These are phyloP conservation scores for Fusarium nygamai DNA, from an alignment of 2,329 filamentous ascomycete species.

Conservation along the genomic window DNA sequence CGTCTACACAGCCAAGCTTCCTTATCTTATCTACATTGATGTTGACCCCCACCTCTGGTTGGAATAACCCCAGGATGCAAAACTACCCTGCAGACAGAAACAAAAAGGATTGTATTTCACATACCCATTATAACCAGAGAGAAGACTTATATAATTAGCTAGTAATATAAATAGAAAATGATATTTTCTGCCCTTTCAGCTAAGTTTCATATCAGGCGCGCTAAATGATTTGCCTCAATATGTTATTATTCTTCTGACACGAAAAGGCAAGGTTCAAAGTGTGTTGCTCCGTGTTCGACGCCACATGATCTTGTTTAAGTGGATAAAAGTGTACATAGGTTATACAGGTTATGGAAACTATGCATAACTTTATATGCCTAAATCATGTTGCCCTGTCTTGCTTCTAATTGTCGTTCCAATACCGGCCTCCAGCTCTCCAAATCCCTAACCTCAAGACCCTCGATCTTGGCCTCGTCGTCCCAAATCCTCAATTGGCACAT, in stretches of 20 bases:
- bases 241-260: not conserved
- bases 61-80: fast-evolving
- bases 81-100: not conserved
- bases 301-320: too few species aligned
- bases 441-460: not conserved
- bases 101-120: fast-evolving
- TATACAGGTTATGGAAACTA: fast-evolving
- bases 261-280: fast-evolving
- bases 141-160: fast-evolving
- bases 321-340: too few species aligned
- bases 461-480: not conserved
- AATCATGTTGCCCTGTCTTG: fast-evolving
- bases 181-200: not conserved
- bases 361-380: fast-evolving
- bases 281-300: fast-evolving
- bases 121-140: fast-evolving
- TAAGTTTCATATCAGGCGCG: fast-evolving
- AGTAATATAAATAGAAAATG: fast-evolving
- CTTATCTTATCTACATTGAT: not conserved
- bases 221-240: fast-evolving
- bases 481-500: not conserved
- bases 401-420: not conserved
- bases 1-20: fast-evolving
- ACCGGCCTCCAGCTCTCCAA: not conserved
- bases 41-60: fast-evolving